Percentiles rank a stretch among this genome's conserved stretches.
Conservation (phyloP, 352 stramenopile species). For the Globisporangium cylindrosporum region DNA sequence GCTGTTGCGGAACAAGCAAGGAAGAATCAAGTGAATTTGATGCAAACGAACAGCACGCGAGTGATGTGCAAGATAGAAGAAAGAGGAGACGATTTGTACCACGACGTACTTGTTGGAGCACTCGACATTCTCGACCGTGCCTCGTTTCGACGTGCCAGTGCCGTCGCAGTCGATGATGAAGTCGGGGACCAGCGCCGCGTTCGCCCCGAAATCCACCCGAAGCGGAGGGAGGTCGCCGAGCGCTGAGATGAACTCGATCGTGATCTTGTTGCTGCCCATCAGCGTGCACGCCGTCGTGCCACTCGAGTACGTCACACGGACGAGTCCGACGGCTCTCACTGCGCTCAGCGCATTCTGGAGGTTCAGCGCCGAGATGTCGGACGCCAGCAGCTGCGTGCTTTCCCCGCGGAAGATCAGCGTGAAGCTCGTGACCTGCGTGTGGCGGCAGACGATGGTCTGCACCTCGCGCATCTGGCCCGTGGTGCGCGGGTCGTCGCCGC, state of each 20-base stretch:
- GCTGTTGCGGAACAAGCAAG: conserved; percentile 14
- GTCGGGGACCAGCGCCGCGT: conserved; percentile 29
- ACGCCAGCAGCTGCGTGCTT: conserved; percentile 33
- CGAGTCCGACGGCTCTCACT: conserved; percentile 34
- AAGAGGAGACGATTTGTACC: neutral
- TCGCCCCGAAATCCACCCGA: conserved; percentile 28
- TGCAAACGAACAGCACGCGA: neutral
- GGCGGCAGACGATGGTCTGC: conserved; percentile 54
- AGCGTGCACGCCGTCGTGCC: conserved; percentile 50
- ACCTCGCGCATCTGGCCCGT: conserved; percentile 54
- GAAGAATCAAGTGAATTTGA: neutral
- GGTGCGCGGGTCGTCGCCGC: conserved; percentile 69
- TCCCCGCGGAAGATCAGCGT: conserved; percentile 61
- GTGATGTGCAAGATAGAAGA: neutral
- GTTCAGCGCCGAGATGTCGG: conserved; percentile 27
- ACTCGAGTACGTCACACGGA: conserved; percentile 54
- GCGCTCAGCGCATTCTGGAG: conserved; percentile 42
- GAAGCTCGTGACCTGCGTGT: conserved; percentile 46
- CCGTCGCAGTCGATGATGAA: conserved; percentile 64
- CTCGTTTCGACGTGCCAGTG: conserved; percentile 40
- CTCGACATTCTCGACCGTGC: conserved; percentile 65
- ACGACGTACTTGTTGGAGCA: conserved; percentile 70
- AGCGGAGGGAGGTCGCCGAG: conserved; percentile 59
- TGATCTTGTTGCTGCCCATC: conserved; percentile 47
- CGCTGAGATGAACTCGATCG: conserved; percentile 54